Percentiles rank a stretch among this genome's conserved stretches.
These are phyloP conservation scores for Ustilago xerochloae DNA, from an alignment of 1,284 basidiomycete genomes.

Conservation along the genomic window DNA sequence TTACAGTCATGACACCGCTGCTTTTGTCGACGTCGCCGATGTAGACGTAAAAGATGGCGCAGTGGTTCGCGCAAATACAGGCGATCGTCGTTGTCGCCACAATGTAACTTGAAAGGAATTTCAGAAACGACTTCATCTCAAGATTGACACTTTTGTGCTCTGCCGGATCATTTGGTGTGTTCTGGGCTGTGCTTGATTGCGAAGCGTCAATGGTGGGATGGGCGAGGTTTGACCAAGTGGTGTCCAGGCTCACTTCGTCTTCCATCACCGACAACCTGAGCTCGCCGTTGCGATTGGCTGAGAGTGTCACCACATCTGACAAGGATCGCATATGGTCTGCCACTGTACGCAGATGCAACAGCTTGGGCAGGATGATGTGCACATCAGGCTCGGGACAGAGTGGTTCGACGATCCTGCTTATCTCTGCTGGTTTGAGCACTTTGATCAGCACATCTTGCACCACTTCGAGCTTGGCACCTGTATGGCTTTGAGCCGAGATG, in stretches of 20 bases:
- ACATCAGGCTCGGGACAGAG: constrained; percentile 66
- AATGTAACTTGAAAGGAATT: constrained; percentile 64
- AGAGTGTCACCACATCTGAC: constrained; percentile 54
- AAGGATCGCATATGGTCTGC: constrained; percentile 64
- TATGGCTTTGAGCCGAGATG: constrained; percentile 56
- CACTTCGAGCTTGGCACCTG: constrained; percentile 60
- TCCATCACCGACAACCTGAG: constrained; percentile 47
- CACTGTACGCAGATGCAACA: constrained; percentile 61
- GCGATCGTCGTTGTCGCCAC: constrained; percentile 64
- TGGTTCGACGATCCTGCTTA: constrained; percentile 63
- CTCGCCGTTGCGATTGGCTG: constrained; percentile 58
- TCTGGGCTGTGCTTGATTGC: constrained; percentile 31
- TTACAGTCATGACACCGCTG: constrained; percentile 54
- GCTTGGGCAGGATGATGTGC: constrained; percentile 62
- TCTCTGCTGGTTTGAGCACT: constrained; percentile 64
- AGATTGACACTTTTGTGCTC: constrained; percentile 57
- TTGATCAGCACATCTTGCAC: constrained; percentile 66
- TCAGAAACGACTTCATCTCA: constrained; percentile 63
- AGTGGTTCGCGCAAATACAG: constrained; percentile 65
- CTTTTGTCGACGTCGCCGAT: constrained; percentile 60
- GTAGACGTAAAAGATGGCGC: constrained; percentile 68
- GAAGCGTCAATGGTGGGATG: constrained; percentile 51
- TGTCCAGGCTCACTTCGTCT: constrained; percentile 59
- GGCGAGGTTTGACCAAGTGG: constrained; percentile 63
- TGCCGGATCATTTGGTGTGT: constrained; percentile 25